Evolutionary conservation across 805 yeast species (phyloP), one percentile per base, ranked within the genome.

Genomic region (Priceomyces medius): DNA sequence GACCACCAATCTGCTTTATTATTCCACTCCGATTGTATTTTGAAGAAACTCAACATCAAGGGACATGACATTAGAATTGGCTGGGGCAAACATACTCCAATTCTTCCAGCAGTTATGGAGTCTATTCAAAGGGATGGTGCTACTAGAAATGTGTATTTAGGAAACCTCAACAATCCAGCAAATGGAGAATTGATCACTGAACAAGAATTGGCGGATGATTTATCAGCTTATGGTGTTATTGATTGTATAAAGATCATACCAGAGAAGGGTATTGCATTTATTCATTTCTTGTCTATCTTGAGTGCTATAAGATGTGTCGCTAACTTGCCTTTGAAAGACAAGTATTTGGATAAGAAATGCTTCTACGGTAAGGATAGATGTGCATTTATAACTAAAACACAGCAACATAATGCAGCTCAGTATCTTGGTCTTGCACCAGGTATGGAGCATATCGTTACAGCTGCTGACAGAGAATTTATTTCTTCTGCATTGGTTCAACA

Each of bases 361-460:
- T 87, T 80, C 54, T 90, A 88, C 57, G 98, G 97, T 46, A 90
- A 89, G 61, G 98, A 91, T 64, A 76, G 98, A 64, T 87, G 93
- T 69, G 96, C 97, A 2, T 88, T 88, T 55, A 87, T 91, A 34
- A 88, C 97, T 19, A 88, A 88, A 61, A 86, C 97, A 13, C 97
- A 93, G 64, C 96, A 89, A 65, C 97, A 90, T 59, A 89, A 91
- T 59, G 98, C 97, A 14, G 96, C 97, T 3, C 96, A 90, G 61
- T 91, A 88, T 59, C 68, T 91, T 41, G 97, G 97, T 1, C 73
- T 89, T 46, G 88, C 93, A 33, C 95, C 96, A 14, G 93, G 95
- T 20, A 79, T 83, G 76, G 95, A 86, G 55, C 87, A 85, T 55
- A 69, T 85, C 42, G 80, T 85, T 20, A 83, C 88, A 43, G 81